Conservation (phyloP, 805 yeast species). For the Saccharomycopsis javanensis region DNA sequence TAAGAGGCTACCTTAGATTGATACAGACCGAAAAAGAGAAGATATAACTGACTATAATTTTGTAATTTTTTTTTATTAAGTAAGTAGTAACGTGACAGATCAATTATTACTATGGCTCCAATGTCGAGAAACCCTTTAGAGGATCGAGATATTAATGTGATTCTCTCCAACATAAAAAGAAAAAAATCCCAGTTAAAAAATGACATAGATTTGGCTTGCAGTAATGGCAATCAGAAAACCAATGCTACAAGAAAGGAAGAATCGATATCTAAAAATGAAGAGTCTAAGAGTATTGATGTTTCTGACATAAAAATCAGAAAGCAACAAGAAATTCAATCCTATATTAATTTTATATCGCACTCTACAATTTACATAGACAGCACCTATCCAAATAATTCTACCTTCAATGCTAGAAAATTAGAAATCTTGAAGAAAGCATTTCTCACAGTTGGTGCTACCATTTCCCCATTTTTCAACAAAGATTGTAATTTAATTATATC, state of each 20-base stretch:
- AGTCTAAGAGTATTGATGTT: too few species aligned
- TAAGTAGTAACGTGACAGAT: background rate
- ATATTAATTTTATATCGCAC: background rate
- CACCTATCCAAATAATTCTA: background rate
- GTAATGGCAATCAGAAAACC: background rate
- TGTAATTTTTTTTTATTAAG: background rate
- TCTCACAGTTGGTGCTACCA: constrained; percentile 1
- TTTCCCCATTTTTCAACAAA: constrained; percentile 9
- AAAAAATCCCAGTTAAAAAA: background rate
- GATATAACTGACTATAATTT: too few species aligned
- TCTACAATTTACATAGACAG: constrained; percentile 6
- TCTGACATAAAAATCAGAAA: background rate
- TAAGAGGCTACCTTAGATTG: too few species aligned
- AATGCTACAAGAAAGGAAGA: background rate
- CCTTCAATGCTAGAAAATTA: background rate
- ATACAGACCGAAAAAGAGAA: too few species aligned
- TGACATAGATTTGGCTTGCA: background rate
- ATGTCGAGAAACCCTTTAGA: background rate
- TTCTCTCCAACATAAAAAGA: background rate
- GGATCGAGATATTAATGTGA: background rate
- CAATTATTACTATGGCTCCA: background rate
- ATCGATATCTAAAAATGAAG: background rate
- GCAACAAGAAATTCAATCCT: constrained; percentile 1
- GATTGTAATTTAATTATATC: constrained; percentile 14
- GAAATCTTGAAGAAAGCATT: constrained; percentile 1